Base-by-base conservation (phyloP, 2,329 filamentous ascomycete genomes). In the Monosporascus sp. region DNA sequence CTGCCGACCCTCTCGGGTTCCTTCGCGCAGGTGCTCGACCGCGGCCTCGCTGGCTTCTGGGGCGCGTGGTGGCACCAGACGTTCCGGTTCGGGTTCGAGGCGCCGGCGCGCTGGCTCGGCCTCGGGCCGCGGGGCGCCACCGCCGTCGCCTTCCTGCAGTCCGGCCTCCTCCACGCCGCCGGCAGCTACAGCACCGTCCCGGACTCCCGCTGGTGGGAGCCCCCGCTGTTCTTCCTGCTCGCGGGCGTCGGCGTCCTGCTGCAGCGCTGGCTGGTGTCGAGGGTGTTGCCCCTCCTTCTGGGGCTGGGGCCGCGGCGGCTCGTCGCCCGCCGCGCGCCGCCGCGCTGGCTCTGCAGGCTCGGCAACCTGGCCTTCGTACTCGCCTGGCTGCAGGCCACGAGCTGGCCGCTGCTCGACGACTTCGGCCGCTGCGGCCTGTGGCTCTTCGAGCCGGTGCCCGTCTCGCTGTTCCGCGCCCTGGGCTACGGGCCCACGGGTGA, bases 61-160 rank as follows among this genome's bases (percentile, higher is more conserved):
- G 85, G 88, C 45, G 77, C 76, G 22, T 93, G 84, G 79, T 97
- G 93, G 93, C 93, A 97, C 68, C 92, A 97, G 70, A 85, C 86
- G 3, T 95, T 96, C 72, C 86, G 91, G 1, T 79, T 84, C 51
- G 83, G 82, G 2, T 91, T 93, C 64, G 71, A 81, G 39, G 79
- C 83, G 4, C 85, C 86, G 0, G 72, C 78, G 0, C 69, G 68
- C 2, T 81, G 74, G 62, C 61, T 86, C 52, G 66, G 69, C 24
- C 8, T 59, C 67, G 55, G 50, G 55, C 41, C 70, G 76, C 18
- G 66, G 74, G 59, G 48, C 3, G 70, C 72, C 2, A 52, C 70
- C 36, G 17, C 75, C 14, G 63, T 80, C 2, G 86, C 85, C 0
- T 94, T 94, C 65, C 65, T 72, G 1, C 74, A 86, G 41, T 89